These are phyloP conservation scores for Phytomonas francai DNA, from an alignment of 208 protist species.

Conservation along the genomic window DNA sequence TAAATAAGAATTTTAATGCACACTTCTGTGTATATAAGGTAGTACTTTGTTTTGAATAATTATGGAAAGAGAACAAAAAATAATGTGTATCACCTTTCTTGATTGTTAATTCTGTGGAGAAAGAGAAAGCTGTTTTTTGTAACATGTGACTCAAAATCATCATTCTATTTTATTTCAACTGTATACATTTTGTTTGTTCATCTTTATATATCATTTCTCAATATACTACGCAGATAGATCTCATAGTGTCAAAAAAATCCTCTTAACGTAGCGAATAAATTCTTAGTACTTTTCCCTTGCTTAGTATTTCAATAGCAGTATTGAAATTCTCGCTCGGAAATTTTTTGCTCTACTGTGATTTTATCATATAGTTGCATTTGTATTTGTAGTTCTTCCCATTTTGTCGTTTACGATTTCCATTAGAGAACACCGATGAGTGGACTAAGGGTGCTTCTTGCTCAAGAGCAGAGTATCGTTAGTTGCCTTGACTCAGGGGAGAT, in stretches of 20 bases:
- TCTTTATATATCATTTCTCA: background rate
- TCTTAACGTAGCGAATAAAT: background rate
- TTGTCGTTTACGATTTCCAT: background rate
- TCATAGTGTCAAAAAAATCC: background rate
- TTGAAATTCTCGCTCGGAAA: background rate
- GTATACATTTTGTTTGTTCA: background rate
- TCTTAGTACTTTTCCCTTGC: conserved; percentile 9
- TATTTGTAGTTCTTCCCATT: background rate
- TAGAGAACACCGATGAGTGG: background rate
- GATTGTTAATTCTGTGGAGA: background rate
- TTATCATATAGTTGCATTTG: background rate
- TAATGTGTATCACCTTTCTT: background rate
- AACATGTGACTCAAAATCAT: background rate
- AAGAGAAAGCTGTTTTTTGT: background rate
- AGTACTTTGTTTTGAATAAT: background rate
- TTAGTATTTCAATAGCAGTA: background rate
- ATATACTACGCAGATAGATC: background rate
- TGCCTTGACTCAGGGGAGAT: background rate
- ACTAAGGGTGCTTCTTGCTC: background rate
- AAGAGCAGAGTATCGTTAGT: background rate
- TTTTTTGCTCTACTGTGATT: background rate
- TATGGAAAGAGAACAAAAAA: background rate
- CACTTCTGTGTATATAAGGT: conserved; percentile 1
- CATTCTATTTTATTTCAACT: background rate
- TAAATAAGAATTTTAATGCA: conserved; percentile 4